phyloP scores from a whole-genome alignment of 257 asterid species.

The Rauvolfia tetraphylla region DNA sequence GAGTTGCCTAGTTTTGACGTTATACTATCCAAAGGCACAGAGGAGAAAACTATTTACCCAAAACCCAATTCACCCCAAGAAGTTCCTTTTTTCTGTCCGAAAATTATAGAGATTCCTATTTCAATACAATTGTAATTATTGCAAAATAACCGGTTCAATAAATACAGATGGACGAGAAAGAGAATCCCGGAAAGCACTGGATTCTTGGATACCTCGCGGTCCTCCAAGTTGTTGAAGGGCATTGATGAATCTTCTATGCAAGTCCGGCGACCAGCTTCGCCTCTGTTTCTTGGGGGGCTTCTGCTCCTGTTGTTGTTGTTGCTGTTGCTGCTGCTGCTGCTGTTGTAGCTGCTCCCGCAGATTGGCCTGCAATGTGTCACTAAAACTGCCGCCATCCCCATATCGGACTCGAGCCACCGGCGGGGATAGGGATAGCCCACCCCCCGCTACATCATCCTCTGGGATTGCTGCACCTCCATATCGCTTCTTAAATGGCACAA shows the following conservation, averaged over 20 bases:
- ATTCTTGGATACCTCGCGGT: conserved; percentile 34
- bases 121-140: no score
- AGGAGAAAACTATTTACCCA: no score
- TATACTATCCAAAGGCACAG: no score
- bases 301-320: not conserved
- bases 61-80: no score
- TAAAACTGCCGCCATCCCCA: not conserved
- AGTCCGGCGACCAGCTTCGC: conserved; percentile 67
- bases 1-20: no score
- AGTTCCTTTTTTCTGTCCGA: no score
- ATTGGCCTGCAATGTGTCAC: no score
- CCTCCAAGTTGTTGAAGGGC: conserved; percentile 67
- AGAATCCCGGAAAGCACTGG: not conserved
- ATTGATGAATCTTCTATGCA: conserved; percentile 52
- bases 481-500: conserved; percentile 36
- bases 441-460: conserved; percentile 13
- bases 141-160: no score
- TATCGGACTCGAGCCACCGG: conserved; percentile 19
- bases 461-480: not conserved
- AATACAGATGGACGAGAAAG: not conserved
- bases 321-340: not conserved
- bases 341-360: not conserved
- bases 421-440: conserved; percentile 27
- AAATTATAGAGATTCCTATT: no score
- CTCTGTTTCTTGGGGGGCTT: conserved; percentile 46